Evolutionary conservation across 2,329 filamentous ascomycete species (phyloP).

Genomic region (Tympanopsis confertula): DNA sequence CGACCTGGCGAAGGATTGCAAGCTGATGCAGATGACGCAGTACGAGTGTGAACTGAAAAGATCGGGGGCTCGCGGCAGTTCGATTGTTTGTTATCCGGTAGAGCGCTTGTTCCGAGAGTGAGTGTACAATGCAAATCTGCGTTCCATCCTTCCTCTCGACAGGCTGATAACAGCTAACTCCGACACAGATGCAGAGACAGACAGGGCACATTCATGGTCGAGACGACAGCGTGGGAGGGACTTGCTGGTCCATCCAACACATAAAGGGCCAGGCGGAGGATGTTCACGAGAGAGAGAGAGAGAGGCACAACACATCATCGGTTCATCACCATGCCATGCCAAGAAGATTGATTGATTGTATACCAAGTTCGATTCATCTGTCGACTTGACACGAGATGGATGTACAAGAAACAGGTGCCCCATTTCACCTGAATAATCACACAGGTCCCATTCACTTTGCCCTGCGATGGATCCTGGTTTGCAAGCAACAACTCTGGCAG

Average conservation of each 20-base stretch:
- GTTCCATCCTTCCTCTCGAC: constrained; percentile 2
- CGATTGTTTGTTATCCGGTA: constrained; percentile 42
- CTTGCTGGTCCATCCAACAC: constrained; percentile 3
- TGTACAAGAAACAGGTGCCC: too few species aligned
- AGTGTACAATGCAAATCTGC: constrained; percentile 11
- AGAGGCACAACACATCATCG: too few species aligned
- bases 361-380: too few species aligned
- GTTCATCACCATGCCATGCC: too few species aligned
- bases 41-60: constrained; percentile 44
- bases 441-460: too few species aligned
- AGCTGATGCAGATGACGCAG: constrained; percentile 46
- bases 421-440: too few species aligned
- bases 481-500: too few species aligned
- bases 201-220: constrained; percentile 44
- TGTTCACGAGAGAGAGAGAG: too few species aligned
- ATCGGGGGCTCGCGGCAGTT: constrained; percentile 29
- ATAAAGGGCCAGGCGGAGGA: neutral
- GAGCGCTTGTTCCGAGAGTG: constrained; percentile 49
- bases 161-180: constrained; percentile 2
- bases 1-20: constrained; percentile 32
- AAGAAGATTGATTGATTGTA: too few species aligned
- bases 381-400: too few species aligned
- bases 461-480: too few species aligned
- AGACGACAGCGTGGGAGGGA: constrained; percentile 53
- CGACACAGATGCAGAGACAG: constrained; percentile 41